These are phyloP conservation scores for Termitomyces sp. DNA, from an alignment of 768 basidiomycete species.

Conservation along the genomic window DNA sequence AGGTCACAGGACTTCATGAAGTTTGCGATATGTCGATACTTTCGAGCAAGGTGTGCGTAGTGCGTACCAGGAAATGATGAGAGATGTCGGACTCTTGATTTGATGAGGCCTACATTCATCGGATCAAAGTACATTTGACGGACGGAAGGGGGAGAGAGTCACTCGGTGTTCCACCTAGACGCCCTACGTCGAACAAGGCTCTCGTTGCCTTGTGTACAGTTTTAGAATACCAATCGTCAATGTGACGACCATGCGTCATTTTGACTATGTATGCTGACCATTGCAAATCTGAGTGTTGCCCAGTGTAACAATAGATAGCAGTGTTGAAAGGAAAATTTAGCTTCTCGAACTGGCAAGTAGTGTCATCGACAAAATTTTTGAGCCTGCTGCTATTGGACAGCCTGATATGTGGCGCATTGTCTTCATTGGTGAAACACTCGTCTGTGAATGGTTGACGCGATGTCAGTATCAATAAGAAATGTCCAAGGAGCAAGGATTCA, in stretches of 20 bases:
- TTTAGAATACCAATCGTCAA: conserved; percentile 10
- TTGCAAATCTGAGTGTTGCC: conserved; percentile 5
- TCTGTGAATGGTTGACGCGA: conserved; percentile 1
- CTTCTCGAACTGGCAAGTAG: not conserved
- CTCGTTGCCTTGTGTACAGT: conserved; percentile 3
- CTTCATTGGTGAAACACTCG: conserved; percentile 8
- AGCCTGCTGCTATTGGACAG: not conserved
- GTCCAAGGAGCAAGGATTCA: not conserved
- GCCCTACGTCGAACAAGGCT: not conserved
- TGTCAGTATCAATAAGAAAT: not conserved
- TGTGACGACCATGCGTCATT: conserved; percentile 14
- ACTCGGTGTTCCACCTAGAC: conserved; percentile 4
- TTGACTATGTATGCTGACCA: conserved; percentile 11
- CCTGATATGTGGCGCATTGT: conserved; percentile 1
- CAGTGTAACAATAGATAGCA: not conserved
- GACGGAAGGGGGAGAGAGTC: not conserved
- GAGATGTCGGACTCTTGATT: conserved; percentile 7
- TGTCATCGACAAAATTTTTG: not conserved
- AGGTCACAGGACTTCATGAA: conserved; percentile 1
- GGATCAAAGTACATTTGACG: not conserved
- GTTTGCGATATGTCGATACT: not conserved
- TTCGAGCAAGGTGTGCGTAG: conserved; percentile 8
- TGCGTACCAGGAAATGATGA: conserved; percentile 14
- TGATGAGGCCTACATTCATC: not conserved
- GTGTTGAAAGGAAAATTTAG: not conserved